These are phyloP conservation scores for Heterobasidion occidentale DNA, from an alignment of 1,284 basidiomycete genomes.

Conservation along the genomic window DNA sequence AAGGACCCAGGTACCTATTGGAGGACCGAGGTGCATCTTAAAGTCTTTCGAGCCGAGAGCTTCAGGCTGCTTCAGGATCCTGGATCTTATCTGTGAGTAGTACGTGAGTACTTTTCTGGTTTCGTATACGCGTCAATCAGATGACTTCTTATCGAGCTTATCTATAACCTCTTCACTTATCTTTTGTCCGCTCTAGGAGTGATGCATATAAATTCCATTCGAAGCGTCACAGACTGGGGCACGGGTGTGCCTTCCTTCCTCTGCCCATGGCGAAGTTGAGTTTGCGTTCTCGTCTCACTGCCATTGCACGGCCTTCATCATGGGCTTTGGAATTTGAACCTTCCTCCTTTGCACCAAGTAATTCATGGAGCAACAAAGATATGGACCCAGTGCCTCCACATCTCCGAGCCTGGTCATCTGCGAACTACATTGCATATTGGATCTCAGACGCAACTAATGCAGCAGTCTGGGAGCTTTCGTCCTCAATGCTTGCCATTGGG, in stretches of 20 bases:
- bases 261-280: neutral
- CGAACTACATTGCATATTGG: constrained; percentile 60
- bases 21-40: too few relatives aligned
- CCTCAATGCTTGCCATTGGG: constrained; percentile 59
- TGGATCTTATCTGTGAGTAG: too few relatives aligned
- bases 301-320: constrained; percentile 13
- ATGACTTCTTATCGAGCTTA: neutral
- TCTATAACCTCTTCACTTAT: neutral
- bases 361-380: constrained; percentile 63
- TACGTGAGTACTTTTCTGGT: neutral
- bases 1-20: too few relatives aligned
- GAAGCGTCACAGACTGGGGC: neutral
- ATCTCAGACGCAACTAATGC: constrained; percentile 53
- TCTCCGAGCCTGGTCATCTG: constrained; percentile 53
- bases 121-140: neutral
- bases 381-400: constrained; percentile 64
- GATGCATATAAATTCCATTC: neutral
- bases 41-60: too few relatives aligned
- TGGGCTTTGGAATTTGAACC: constrained; percentile 42
- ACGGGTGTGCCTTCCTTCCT: neutral
- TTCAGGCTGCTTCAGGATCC: too few relatives aligned
- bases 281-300: neutral
- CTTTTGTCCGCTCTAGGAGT: neutral
- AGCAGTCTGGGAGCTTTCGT: constrained; percentile 37
- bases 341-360: constrained; percentile 42